Conservation (phyloP, 208 protist species). For the Zelonia costaricensis region DNA sequence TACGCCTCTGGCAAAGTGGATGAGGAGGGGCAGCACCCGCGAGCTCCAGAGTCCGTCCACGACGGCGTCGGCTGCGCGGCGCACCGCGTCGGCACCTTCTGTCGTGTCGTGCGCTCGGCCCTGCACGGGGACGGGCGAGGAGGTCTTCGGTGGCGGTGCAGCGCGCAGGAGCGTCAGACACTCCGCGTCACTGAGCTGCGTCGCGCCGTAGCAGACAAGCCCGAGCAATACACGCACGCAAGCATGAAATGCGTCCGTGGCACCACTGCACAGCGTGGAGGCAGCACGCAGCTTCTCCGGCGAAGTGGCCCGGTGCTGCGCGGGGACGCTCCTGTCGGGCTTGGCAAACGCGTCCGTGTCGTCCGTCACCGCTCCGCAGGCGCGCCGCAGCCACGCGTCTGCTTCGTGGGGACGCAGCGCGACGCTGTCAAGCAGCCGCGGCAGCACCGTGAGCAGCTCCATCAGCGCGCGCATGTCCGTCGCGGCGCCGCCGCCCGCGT, state of each 20-base stretch:
- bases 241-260: slow-evolving; percentile 1
- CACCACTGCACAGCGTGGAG: not conserved
- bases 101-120: too few species aligned
- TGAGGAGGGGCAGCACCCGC: too few species aligned
- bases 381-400: slow-evolving; percentile 14
- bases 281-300: not conserved
- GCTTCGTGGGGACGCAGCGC: slow-evolving; percentile 17
- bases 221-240: slow-evolving; percentile 25
- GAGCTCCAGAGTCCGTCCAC: too few species aligned
- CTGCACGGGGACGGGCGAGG: too few species aligned
- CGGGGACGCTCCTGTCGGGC: not conserved
- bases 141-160: not conserved
- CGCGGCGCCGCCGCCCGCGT: not conserved
- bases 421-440: slow-evolving; percentile 8
- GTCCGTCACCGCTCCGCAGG: slow-evolving; percentile 2
- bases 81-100: too few species aligned
- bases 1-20: too few species aligned
- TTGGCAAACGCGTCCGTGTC: not conserved
- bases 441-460: slow-evolving; percentile 29
- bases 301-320: too few species aligned
- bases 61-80: too few species aligned
- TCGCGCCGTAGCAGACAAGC: slow-evolving; percentile 14
- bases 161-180: slow-evolving; percentile 1
- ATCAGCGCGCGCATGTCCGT: slow-evolving; percentile 14
- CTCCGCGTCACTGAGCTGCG: slow-evolving; percentile 7